Conservation (phyloP, 495 filamentous ascomycete species). For the Penicillium nucicola region DNA sequence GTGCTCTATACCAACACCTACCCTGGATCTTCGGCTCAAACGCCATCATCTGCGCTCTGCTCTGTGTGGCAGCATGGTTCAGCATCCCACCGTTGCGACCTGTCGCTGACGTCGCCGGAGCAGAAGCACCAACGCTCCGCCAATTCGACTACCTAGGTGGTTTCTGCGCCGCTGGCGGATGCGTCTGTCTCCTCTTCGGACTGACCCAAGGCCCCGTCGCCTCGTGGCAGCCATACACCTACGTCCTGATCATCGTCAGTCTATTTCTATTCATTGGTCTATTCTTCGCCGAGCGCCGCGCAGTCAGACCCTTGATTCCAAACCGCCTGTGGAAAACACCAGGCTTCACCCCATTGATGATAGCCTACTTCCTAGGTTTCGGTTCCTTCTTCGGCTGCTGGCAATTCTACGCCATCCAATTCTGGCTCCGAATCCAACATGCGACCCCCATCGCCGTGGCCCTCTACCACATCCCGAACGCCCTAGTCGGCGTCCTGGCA, state of each 20-base stretch:
- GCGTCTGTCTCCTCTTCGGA: slow-evolving; percentile 27
- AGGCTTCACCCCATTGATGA: slow-evolving; percentile 40
- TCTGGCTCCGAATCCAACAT: slow-evolving; percentile 42
- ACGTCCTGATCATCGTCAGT: slow-evolving; percentile 21
- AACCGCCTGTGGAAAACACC: slow-evolving; percentile 32
- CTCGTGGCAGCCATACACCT: slow-evolving; percentile 28
- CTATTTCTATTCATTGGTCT: slow-evolving; percentile 17
- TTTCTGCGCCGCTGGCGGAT: slow-evolving; percentile 20
- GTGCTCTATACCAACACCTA: slow-evolving; percentile 20
- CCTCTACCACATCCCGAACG: slow-evolving; percentile 42
- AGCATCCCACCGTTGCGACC: slow-evolving; percentile 21
- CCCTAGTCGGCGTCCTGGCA: slow-evolving; percentile 38
- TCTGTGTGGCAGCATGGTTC: slow-evolving; percentile 17
- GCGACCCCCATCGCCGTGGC: slow-evolving; percentile 34
- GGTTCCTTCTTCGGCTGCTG: slow-evolving; percentile 42
- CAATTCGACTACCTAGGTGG: slow-evolving; percentile 29
- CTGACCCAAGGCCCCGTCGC: slow-evolving; percentile 27
- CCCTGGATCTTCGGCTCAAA: slow-evolving; percentile 31
- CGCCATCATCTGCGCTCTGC: slow-evolving; percentile 21
- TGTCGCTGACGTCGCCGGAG: slow-evolving; percentile 19
- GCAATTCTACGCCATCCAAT: slow-evolving; percentile 49
- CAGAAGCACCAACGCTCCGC: slow-evolving; percentile 17
- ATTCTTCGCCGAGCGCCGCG: slow-evolving; percentile 23
- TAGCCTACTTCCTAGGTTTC: slow-evolving; percentile 45
- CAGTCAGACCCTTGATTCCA: slow-evolving; percentile 21